phyloP scores from a whole-genome alignment of 2,329 filamentous ascomycete species.

The Endocalyx cinctus region DNA sequence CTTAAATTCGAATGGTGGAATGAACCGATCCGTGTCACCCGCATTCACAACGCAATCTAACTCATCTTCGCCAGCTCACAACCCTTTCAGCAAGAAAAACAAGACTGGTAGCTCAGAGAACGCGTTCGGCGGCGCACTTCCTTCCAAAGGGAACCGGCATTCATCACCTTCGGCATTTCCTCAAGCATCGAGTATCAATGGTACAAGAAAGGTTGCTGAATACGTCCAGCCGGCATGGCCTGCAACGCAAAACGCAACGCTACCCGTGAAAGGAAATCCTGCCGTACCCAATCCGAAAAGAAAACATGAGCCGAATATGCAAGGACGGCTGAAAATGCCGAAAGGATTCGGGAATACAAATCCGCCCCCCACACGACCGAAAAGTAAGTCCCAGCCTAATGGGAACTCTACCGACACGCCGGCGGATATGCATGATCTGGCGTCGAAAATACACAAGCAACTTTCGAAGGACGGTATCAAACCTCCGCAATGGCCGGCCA shows the following conservation, averaged over 20 bases:
- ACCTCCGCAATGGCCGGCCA: conserved; percentile 51
- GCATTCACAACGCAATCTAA: conserved; percentile 9
- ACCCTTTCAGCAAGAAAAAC: conserved; percentile 11
- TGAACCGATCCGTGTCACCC: conserved; percentile 9
- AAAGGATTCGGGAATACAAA: conserved; percentile 8
- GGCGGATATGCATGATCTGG: conserved; percentile 28
- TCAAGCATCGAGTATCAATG: conserved; percentile 3
- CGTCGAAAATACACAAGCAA: conserved; percentile 47
- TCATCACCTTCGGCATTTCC: background rate
- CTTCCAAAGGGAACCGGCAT: conserved; percentile 7
- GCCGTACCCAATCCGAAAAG: conserved; percentile 12
- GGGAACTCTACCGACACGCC: conserved; percentile 12
- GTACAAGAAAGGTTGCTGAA: conserved; percentile 12
- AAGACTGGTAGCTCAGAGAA: conserved; percentile 4
- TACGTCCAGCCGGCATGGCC: conserved; percentile 22
- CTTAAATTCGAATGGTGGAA: too few species aligned
- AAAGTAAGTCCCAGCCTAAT: conserved; percentile 1
- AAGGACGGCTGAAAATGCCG: conserved; percentile 13
- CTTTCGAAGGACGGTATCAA: conserved; percentile 50
- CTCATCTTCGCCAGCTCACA: background rate
- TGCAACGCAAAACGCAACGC: conserved; percentile 7
- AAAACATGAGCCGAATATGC: conserved; percentile 9
- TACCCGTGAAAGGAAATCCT: background rate
- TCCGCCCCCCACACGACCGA: conserved; percentile 7
- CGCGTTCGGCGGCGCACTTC: background rate